Evolutionary conservation across 2,329 filamentous ascomycete genomes (phyloP), one percentile per base, ranked within the genome.

Genomic region (Emydomyces testavorans): DNA sequence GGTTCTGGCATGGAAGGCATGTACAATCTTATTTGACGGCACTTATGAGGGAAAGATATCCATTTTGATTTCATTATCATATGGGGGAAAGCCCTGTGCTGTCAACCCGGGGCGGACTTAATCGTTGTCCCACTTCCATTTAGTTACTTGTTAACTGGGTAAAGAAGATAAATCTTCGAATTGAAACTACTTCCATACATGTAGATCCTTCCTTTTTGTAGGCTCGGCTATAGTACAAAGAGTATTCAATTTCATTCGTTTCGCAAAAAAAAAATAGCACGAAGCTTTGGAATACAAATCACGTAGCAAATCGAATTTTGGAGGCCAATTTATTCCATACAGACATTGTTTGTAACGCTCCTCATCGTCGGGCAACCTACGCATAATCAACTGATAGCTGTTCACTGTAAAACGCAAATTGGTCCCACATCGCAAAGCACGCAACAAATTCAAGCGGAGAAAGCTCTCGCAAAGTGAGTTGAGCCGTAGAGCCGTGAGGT

Each of bases 31-130:
- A 71, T 75, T 74, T 79, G 78, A 75, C 45, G 74, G 82, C 80
- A 83, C 88, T 95, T 76, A 95, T 84, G 89, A 95, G 88, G 90
- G 90, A 96, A 96, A 96, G 90, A 96, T 88, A 94, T 83, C 87
- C 65, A 64, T 65, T n/a, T 65, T 66, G 70, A 67, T 61, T 65
- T 20, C 32, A 18, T 29, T 21, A 15, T 49, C 47, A 34, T 31
- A 45, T 71, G 82, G 87, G 89, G 88, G 90, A 96, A 95, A 88
- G 90, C 90, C 90, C 88, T 95, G 89, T 92, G 80, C 76, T 80
- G 74, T 78, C 76, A 65, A 65, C 62, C 58, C 78, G 82, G 84
- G 81, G 73, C 83, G 79, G 79, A 86, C 86, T 90, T 93, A 67
- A 90, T 74, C 82, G 86, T 88, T 82, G 77, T 82, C 81, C 48